A percentile compares a stretch with the other conserved stretches of the same genome.
Conservation (phyloP, 148 eudicot genomes). For the Polygonum maritimum region DNA sequence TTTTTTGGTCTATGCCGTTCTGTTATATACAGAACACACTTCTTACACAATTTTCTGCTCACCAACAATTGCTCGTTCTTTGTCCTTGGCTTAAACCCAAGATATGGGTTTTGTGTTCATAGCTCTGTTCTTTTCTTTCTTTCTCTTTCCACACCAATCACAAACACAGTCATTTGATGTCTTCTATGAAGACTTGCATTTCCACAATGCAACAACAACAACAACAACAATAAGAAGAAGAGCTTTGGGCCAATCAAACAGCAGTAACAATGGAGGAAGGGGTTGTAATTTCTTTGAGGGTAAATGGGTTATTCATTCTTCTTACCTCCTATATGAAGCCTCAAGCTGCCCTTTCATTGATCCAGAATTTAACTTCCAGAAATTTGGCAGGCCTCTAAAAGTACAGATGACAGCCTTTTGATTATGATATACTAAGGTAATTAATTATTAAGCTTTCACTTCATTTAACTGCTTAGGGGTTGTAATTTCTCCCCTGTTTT, state of each 20-base stretch:
- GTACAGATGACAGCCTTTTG: constrained; percentile 77
- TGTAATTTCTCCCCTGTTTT: too few relatives aligned
- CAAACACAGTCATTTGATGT: not conserved
- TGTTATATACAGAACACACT: constrained; percentile 2
- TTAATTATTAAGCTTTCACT: not conserved
- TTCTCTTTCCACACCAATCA: not conserved
- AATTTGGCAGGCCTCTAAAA: constrained; percentile 65
- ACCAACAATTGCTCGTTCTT: not conserved
- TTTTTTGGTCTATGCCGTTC: not conserved
- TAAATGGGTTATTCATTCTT: constrained; percentile 74
- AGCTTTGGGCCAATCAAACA: not conserved
- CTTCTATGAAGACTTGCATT: not conserved
- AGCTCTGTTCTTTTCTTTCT: constrained; percentile 2
- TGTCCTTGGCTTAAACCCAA: not conserved
- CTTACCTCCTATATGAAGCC: constrained; percentile 64
- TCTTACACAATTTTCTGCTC: not conserved
- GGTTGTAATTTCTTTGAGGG: constrained; percentile 58
- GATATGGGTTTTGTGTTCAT: not conserved
- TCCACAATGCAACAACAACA: not conserved
- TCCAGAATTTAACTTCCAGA: constrained; percentile 61
- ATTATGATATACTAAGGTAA: constrained; percentile 64
- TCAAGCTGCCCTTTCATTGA: constrained; percentile 71
- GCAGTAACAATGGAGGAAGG: not conserved
- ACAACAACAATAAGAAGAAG: not conserved
- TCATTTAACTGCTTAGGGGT: not conserved